Evolutionary conservation across 2,329 filamentous ascomycete genomes (phyloP).

Genomic region (Exophiala xenobiotica): DNA sequence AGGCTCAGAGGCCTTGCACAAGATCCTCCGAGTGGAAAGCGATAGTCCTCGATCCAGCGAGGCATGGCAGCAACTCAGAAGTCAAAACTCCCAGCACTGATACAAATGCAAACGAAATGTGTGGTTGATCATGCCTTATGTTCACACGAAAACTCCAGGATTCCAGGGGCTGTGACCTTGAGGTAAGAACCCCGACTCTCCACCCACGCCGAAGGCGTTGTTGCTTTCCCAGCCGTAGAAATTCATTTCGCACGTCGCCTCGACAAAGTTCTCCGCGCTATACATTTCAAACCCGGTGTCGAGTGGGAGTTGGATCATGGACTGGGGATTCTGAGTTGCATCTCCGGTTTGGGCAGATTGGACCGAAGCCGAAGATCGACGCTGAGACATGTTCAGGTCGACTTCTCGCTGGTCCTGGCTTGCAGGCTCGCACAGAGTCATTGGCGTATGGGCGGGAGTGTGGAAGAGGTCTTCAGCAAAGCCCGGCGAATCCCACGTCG

Average conservation of each 20-base stretch:
- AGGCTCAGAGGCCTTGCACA: no score
- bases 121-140: neutral
- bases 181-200: neutral
- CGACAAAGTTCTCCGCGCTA: neutral
- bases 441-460: neutral
- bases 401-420: neutral
- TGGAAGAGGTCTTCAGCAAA: neutral
- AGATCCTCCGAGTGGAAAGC: no score
- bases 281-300: neutral
- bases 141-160: neutral
- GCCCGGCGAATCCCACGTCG: neutral
- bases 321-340: neutral
- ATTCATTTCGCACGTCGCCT: neutral
- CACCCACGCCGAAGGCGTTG: neutral
- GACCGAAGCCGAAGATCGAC: no score
- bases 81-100: no score
- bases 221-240: conserved; percentile 1
- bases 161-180: neutral
- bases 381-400: neutral
- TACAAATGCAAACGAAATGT: no score
- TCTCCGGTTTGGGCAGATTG: neutral
- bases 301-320: neutral
- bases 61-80: no score
- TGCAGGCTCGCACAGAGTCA: neutral
- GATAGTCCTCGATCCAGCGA: no score